phyloP scores from a whole-genome alignment of 129 eudicot species.

The Sambucus nigra region DNA sequence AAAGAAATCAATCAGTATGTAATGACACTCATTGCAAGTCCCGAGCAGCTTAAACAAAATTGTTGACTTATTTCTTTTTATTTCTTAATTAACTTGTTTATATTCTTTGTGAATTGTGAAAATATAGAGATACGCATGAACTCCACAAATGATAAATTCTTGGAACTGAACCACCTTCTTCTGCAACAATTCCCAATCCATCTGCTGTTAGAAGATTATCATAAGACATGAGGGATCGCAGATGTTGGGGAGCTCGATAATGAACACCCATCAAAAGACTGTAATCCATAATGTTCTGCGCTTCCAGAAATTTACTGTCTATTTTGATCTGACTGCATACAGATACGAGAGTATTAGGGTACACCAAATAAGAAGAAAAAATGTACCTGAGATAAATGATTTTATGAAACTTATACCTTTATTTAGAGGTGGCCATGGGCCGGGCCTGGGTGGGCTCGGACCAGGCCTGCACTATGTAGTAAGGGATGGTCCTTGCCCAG shows the following conservation, averaged over 20 bases:
- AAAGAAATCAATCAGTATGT: too few relatives aligned
- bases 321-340: constrained; percentile 75
- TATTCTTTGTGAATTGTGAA: too few relatives aligned
- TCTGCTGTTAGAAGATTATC: constrained; percentile 37
- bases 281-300: constrained; percentile 91
- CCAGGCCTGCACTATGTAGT: too few relatives aligned
- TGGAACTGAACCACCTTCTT: constrained; percentile 51
- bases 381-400: not conserved
- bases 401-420: not conserved
- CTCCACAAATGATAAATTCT: too few relatives aligned
- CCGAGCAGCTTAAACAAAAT: too few relatives aligned
- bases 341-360: not conserved
- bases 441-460: too few relatives aligned
- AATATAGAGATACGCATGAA: too few relatives aligned
- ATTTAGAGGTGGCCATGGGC: too few relatives aligned
- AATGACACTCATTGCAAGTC: too few relatives aligned
- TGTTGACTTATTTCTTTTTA: too few relatives aligned
- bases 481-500: too few relatives aligned
- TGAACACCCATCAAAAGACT: constrained; percentile 92
- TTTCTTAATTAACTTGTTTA: too few relatives aligned
- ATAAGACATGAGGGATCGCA: constrained; percentile 61
- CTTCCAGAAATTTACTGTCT: constrained; percentile 84
- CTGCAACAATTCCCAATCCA: constrained; percentile 79
- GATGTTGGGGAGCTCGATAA: constrained; percentile 90
- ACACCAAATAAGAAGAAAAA: not conserved